phyloP scores from a whole-genome alignment of 108 stramenopile genomes.

The Mediolabrus comicus region DNA sequence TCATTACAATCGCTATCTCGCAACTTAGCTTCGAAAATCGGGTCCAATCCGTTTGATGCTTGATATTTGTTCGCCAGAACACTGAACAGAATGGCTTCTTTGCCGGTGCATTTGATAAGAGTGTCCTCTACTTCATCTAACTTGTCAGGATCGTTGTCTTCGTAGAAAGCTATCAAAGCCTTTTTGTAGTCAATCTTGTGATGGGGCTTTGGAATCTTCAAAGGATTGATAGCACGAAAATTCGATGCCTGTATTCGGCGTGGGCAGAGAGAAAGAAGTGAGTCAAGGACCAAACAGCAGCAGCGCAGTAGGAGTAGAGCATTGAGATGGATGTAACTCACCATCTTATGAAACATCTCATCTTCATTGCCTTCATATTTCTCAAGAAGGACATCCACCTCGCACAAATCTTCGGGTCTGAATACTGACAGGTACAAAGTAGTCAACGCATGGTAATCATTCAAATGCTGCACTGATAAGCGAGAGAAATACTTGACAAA shows the following conservation, averaged over 20 bases:
- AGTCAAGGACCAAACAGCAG: background rate
- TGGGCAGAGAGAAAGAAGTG: background rate
- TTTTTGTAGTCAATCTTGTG: constrained; percentile 4
- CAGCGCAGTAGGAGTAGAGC: background rate
- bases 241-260: background rate
- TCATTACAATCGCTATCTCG: constrained; percentile 1
- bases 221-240: constrained; percentile 12
- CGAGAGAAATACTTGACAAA: background rate
- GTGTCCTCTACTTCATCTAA: constrained; percentile 8
- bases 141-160: constrained; percentile 5
- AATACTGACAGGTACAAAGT: constrained; percentile 7
- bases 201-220: constrained; percentile 1
- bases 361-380: constrained; percentile 13
- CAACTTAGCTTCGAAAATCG: constrained; percentile 10
- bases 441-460: constrained; percentile 5
- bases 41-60: constrained; percentile 9
- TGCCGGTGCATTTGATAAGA: constrained; percentile 4
- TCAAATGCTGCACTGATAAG: background rate
- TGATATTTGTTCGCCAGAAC: constrained; percentile 13
- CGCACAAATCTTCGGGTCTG: background rate
- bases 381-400: background rate
- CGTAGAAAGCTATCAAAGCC: constrained; percentile 6
- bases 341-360: constrained; percentile 13
- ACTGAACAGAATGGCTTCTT: constrained; percentile 19
- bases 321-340: background rate